Base-by-base conservation (phyloP, 768 basidiomycete species). In the Trametes cinnabarina region DNA sequence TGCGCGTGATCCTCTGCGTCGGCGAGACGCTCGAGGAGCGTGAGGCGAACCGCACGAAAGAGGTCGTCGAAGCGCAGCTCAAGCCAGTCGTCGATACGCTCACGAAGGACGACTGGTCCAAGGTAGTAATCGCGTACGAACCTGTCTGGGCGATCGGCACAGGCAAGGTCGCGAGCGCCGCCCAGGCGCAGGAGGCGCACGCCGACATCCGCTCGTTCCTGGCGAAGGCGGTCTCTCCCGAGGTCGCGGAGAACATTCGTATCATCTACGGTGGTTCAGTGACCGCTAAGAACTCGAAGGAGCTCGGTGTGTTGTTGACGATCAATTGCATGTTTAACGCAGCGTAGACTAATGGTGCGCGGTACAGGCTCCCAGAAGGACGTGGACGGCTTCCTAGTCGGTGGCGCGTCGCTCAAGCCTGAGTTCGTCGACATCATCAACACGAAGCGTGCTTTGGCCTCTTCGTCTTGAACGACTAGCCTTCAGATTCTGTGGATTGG, bases 111-210 rank as follows among this genome's bases (percentile, higher is more conserved):
- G 85, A 92, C 68, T 99, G 96, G 95, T 84, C 81, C 68, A 85
- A 90, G 62, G 79, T 98, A 68, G 96, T 99, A 57, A 81, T 99
- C 66, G 97, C 97, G 19, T 99, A 95, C 73, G 93, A 96, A 73
- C 92, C 94, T 41, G 92, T 98, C 17, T 98, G 97, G 96, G 96
- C 97, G 32, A 98, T 98, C 72, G 97, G 97, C 43, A 98, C 96
- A 12, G 96, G 96, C 62, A 96, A 90, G 72, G 95, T 97, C 51
- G 96, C 96, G 43, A 92, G 92, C 30, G 78, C 90, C 0, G 79
- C 78, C n/a, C 90, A 98, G 77, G 97, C 97, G 1, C 96, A 98
- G 74, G 90, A 94, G 40, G 85, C 91, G 2, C 97, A 99, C 69
- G 82, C 80, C 37, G 84, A 88, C 58, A 87, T 95, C 67, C 90